Percentiles rank a stretch among this genome's conserved stretches.
Evolutionary conservation across 73 alveolate genomes (phyloP).

Genomic region (Stentor roeselii): DNA sequence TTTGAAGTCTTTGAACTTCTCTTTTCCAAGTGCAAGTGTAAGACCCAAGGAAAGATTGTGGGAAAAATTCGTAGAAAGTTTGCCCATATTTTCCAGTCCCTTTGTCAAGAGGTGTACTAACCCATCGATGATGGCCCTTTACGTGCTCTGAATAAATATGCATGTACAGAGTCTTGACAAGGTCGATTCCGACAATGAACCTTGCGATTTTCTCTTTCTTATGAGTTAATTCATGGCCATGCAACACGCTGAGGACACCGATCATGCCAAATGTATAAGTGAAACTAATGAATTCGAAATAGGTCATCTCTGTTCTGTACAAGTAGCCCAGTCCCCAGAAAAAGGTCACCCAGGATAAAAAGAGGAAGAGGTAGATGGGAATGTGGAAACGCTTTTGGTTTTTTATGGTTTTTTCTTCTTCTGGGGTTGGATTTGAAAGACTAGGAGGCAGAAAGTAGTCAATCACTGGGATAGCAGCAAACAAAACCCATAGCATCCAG

Average conservation of each 20-base stretch:
- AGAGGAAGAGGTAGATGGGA: constrained; percentile 37
- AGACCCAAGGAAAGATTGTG: constrained; percentile 54
- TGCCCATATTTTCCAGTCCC: constrained; percentile 57
- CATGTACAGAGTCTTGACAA: constrained; percentile 57
- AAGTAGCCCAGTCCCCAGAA: constrained; percentile 34
- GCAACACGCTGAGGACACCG: constrained; percentile 48
- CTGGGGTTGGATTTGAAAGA: constrained; percentile 41
- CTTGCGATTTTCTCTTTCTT: constrained; percentile 52
- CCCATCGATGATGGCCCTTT: constrained; percentile 73
- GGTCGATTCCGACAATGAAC: constrained; percentile 62
- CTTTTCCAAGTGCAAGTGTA: constrained; percentile 49
- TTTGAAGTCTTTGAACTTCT: constrained; percentile 23
- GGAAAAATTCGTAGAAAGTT: constrained; percentile 46
- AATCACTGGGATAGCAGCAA: constrained; percentile 41
- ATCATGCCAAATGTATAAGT: constrained; percentile 25
- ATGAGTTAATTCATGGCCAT: constrained; percentile 81
- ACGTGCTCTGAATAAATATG: constrained; percentile 80
- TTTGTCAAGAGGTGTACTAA: constrained; percentile 79
- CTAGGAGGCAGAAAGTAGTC: constrained; percentile 34
- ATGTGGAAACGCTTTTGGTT: constrained; percentile 27
- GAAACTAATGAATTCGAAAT: not conserved
- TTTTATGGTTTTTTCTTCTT: constrained; percentile 39
- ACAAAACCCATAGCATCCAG: constrained; percentile 37
- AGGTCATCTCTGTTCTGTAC: constrained; percentile 5
- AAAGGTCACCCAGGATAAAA: constrained; percentile 32